phyloP scores from a whole-genome alignment of 306 rosid species.

The Pyrus bretschneideri region DNA sequence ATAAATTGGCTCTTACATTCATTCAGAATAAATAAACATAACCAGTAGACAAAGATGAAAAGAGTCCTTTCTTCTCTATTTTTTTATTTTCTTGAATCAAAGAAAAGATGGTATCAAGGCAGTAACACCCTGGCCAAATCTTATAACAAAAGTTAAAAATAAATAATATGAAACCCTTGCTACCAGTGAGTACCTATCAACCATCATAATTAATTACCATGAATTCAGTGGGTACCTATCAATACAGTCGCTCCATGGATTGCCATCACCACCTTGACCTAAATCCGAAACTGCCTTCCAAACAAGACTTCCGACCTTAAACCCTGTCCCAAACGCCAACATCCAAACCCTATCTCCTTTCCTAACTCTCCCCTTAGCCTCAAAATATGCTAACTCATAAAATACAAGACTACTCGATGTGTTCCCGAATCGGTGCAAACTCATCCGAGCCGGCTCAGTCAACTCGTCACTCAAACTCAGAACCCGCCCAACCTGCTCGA shows the following conservation, averaged over 20 bases:
- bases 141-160: too few relatives aligned
- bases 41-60: too few relatives aligned
- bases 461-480: neutral
- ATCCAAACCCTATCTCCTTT: constrained; percentile 20
- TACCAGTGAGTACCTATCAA: too few relatives aligned
- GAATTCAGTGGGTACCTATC: constrained; percentile 4
- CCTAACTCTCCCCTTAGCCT: constrained; percentile 9
- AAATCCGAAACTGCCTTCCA: constrained; percentile 15
- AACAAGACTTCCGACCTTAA: constrained; percentile 20
- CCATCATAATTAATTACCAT: neutral
- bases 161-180: too few relatives aligned
- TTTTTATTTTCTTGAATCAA: too few relatives aligned
- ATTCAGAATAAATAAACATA: too few relatives aligned
- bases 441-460: constrained; percentile 25
- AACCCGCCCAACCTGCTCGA: constrained; percentile 10
- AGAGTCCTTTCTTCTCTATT: too few relatives aligned
- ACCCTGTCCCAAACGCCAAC: constrained; percentile 24
- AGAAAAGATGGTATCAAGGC: too few relatives aligned
- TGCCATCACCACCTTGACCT: neutral
- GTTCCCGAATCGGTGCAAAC: constrained; percentile 24
- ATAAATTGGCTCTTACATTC: too few relatives aligned
- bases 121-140: too few relatives aligned
- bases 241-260: constrained; percentile 19
- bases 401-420: constrained; percentile 21
- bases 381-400: constrained; percentile 23